phyloP scores from a whole-genome alignment of 129 eudicot genomes.

The Arctium lappa region DNA sequence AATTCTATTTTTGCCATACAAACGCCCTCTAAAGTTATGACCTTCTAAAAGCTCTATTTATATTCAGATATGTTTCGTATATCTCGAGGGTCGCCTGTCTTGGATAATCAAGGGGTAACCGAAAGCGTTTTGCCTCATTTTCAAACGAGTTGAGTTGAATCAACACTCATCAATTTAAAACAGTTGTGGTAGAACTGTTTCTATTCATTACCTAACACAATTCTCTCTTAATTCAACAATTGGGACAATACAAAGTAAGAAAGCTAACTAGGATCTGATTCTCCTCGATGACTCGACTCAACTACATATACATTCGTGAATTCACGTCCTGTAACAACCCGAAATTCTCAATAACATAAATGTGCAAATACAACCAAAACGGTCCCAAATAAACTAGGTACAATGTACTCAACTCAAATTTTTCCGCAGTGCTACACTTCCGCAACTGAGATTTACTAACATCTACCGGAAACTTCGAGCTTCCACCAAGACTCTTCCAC shows the following conservation, averaged over 20 bases:
- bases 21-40: not conserved
- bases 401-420: too few species aligned
- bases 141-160: not conserved
- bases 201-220: not conserved
- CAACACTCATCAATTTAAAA: not conserved
- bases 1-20: not conserved
- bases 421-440: too few species aligned
- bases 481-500: too few species aligned
- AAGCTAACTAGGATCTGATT: not conserved
- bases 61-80: not conserved
- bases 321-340: too few species aligned
- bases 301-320: too few species aligned
- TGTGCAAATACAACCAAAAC: too few species aligned
- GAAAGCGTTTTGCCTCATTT: not conserved
- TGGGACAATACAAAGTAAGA: not conserved
- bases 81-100: not conserved
- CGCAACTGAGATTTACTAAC: too few species aligned
- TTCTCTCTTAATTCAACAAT: too few species aligned
- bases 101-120: not conserved
- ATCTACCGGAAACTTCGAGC: too few species aligned
- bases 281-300: not conserved
- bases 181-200: not conserved
- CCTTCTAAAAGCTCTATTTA: not conserved
- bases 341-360: too few species aligned
- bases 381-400: too few species aligned